Conservation (phyloP, 108 stramenopile species). For the Nannochloropsis gaditana region DNA sequence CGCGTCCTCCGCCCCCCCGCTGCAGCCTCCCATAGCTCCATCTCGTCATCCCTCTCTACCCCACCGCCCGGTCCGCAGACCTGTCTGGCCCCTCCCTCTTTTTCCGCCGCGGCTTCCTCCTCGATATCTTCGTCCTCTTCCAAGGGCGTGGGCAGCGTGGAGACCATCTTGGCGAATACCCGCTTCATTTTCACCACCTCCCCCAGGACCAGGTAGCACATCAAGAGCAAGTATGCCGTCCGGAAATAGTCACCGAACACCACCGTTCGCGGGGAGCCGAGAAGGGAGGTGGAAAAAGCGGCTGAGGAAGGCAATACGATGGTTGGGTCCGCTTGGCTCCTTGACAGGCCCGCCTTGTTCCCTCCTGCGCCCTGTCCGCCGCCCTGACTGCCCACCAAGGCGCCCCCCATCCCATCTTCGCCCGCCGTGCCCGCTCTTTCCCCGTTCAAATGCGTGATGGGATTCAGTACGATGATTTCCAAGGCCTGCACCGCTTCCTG, state of each 20-base stretch:
- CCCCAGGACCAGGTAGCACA: constrained; percentile 75
- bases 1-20: constrained; percentile 13
- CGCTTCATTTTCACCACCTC: constrained; percentile 63
- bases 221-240: constrained; percentile 71
- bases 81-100: constrained; percentile 33
- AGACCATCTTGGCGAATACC: constrained; percentile 59
- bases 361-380: not conserved
- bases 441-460: not conserved
- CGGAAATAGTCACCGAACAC: constrained; percentile 58
- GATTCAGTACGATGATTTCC: not conserved
- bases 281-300: not conserved
- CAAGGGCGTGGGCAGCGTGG: constrained; percentile 35
- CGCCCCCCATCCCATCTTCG: not conserved
- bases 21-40: not conserved
- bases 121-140: constrained; percentile 23
- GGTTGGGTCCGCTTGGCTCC: too few species aligned
- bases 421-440: not conserved
- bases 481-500: constrained; percentile 33
- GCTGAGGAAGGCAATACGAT: not conserved
- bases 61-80: too few species aligned
- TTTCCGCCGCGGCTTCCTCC: constrained; percentile 41
- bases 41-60: not conserved
- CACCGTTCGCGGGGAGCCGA: constrained; percentile 38
- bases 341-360: not conserved
- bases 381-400: not conserved